Base-by-base conservation (phyloP, 495 filamentous ascomycete genomes). In the Lasiosphaeriaceae sp. region DNA sequence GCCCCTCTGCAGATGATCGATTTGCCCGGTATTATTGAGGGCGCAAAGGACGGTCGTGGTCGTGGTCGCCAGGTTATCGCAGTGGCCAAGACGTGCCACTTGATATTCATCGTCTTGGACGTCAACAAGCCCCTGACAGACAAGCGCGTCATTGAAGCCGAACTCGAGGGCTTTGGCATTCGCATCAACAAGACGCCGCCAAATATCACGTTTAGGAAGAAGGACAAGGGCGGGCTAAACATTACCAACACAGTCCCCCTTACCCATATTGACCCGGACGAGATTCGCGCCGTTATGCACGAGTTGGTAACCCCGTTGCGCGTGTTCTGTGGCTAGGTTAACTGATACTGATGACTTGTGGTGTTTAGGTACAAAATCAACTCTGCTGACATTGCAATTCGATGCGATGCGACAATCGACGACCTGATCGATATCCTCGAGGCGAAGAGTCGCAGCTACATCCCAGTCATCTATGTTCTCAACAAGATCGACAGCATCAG, bases 401-500 rank as follows among this genome's bases (percentile, higher is more conserved):
- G 94, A 53, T 98, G 94, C 75, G 94, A 98, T 75, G 94, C 94
- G 41, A 82, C 82, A 12, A 76, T 83, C 54, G 82, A 83, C 74
- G 94, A 98, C 68, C 74, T 98, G 57, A 98, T 98, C 66, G 94
- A 98, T 75, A 77, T 98, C 22, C 81, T 98, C 51, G 94, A 98
- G 67, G 93, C 95, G 44, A 97, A 95, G 82, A 90, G 85, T 68
- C 81, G 94, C 72, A 88, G 86, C 71, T 98, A 98, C 71, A 97
- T 98, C 65, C 94, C 94, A 20, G 94, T 97, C 57, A 88, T 98
- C 47, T 98, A 98, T 78, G 93, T 95, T 4, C 80, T 98, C 69
- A 98, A 98, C 81, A 98, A 98, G 79, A 98, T 98, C 61, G 94
- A 98, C 73, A 86, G 92, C 41, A 97, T 98, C 66, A 90, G 90